Evolutionary conservation across 176 grass and related monocot species (phyloP).

Genomic region (Dendrocalamus sinicus): DNA sequence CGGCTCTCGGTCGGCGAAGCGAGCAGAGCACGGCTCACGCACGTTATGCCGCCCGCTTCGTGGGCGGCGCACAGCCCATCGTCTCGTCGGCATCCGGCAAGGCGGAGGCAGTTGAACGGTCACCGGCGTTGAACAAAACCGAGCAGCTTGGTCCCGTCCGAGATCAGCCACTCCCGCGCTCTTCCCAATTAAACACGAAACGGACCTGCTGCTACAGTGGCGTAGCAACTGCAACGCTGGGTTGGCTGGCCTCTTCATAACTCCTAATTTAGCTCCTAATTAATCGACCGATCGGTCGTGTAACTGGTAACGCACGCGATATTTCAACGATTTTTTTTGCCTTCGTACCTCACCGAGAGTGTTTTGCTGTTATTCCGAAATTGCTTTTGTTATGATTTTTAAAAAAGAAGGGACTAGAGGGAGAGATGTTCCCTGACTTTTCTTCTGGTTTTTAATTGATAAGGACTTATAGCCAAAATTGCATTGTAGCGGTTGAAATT

Average conservation of each 20-base stretch:
- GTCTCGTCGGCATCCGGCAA: neutral
- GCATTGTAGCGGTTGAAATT: too few species aligned
- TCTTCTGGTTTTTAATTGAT: too few species aligned
- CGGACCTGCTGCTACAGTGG: neutral
- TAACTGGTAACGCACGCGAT: neutral
- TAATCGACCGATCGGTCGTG: neutral
- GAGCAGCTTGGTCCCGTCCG: too few species aligned
- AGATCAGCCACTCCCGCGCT: neutral
- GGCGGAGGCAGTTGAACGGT: neutral
- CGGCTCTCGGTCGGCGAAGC: neutral
- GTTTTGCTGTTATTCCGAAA: too few species aligned
- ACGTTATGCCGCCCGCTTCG: neutral
- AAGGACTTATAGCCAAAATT: too few species aligned
- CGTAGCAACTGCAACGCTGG: neutral
- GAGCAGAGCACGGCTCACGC: neutral
- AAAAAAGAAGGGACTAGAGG: too few species aligned
- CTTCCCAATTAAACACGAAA: neutral
- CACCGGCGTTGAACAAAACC: neutral
- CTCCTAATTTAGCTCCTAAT: neutral
- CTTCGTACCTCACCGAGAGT: too few species aligned
- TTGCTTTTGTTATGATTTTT: too few species aligned
- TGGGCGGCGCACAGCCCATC: neutral
- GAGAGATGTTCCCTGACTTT: too few species aligned
- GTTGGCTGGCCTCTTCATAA: too few species aligned
- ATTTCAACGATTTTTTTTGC: neutral